Evolutionary conservation across 371 early-diverging fungal species (phyloP).

Genomic region (Apophysomyces trapeziformis): DNA sequence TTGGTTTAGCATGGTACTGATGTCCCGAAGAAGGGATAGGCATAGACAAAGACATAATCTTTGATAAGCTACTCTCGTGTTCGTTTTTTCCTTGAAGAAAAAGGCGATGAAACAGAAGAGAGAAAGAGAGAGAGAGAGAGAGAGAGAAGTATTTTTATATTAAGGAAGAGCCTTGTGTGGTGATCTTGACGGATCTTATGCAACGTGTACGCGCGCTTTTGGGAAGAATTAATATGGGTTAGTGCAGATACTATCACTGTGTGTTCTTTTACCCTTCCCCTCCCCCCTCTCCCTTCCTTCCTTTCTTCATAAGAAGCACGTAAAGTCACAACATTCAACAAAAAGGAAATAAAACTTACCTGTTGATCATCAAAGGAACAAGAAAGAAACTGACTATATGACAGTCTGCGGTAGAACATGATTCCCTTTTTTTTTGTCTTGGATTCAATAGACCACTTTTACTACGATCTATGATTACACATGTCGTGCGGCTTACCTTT

Average conservation of each 20-base stretch:
- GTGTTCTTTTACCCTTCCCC: no score
- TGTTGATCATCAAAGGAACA: no score
- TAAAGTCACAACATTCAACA: background rate
- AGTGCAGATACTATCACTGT: background rate
- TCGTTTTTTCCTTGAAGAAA: background rate
- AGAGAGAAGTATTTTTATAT: background rate
- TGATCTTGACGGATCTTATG: conserved; percentile 3
- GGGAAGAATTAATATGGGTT: conserved; percentile 4
- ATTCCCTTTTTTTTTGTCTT: background rate
- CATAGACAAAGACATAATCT: background rate
- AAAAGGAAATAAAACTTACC: no score
- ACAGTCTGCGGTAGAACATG: no score
- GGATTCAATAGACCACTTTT: background rate
- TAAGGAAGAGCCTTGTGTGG: background rate
- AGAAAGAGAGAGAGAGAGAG: background rate
- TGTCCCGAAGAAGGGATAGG: conserved; percentile 5
- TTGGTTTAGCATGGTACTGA: conserved; percentile 26
- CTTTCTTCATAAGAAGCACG: background rate
- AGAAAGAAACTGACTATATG: no score
- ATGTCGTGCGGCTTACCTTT: background rate
- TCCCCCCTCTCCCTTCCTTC: background rate
- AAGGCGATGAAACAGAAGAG: no score
- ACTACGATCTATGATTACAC: background rate
- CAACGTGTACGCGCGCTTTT: conserved; percentile 7
- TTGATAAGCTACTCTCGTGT: background rate